Conservation (phyloP, 208 protist genomes). For the Trypanosoma boissoni region DNA sequence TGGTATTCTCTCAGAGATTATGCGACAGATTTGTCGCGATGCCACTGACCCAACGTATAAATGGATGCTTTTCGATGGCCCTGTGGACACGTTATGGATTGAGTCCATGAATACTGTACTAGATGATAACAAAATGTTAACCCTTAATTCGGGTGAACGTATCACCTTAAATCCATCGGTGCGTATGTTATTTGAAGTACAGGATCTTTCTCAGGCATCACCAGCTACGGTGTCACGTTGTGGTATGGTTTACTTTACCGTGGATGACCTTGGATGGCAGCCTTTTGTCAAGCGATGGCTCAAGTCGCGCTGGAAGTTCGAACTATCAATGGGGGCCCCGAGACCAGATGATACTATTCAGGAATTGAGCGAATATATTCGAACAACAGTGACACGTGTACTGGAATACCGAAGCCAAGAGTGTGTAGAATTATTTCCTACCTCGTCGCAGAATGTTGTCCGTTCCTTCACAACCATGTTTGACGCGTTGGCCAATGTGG, state of each 20-base stretch:
- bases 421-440: conserved; percentile 91
- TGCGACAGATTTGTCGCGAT: conserved; percentile 93
- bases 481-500: conserved; percentile 92
- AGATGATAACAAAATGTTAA: conserved; percentile 99
- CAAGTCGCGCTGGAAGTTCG: conserved; percentile 69
- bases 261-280: conserved; percentile 93
- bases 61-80: conserved; percentile 98
- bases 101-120: conserved; percentile 99
- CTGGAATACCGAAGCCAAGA: conserved; percentile 80
- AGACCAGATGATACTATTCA: conserved; percentile 87
- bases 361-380: conserved; percentile 83
- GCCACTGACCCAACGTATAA: conserved; percentile 92
- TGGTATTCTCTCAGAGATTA: conserved; percentile 95
- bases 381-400: conserved; percentile 73
- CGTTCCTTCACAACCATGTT: conserved; percentile 94
- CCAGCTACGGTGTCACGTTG: conserved; percentile 98
- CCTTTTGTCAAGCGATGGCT: conserved; percentile 96
- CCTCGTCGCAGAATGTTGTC: conserved; percentile 85
- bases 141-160: conserved; percentile 97
- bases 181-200: conserved; percentile 98
- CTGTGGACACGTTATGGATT: conserved; percentile 99
- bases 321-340: conserved; percentile 87
- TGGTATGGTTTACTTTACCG: conserved; percentile 98
- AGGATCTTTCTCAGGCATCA: conserved; percentile 97
- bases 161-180: conserved; percentile 96